These are phyloP conservation scores for Aspergillus biplanus DNA, from an alignment of 495 filamentous ascomycete species.

Conservation along the genomic window DNA sequence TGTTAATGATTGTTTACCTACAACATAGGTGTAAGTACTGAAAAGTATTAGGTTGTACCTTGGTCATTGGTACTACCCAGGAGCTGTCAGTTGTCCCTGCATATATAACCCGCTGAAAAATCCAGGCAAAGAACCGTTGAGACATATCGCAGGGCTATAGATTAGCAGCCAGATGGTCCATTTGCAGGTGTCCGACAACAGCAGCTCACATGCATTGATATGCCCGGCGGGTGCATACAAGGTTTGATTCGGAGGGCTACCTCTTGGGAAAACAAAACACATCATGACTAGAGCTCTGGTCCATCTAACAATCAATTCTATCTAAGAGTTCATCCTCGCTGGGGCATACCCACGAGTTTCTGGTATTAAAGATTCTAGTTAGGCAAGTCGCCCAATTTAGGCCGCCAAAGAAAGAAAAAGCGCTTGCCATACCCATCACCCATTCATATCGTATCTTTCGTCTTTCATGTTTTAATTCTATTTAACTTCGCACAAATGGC, in stretches of 20 bases:
- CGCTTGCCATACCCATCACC: slow-evolving; percentile 21
- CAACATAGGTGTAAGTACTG: too few relatives aligned
- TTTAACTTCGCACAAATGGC: slow-evolving; percentile 2
- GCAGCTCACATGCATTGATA: too few relatives aligned
- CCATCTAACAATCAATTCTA: not conserved
- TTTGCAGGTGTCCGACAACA: too few relatives aligned
- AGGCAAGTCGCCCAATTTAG: not conserved
- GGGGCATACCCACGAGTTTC: not conserved
- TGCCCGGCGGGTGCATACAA: not conserved
- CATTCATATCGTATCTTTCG: slow-evolving; percentile 20
- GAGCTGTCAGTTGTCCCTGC: too few relatives aligned
- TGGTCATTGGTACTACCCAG: too few relatives aligned
- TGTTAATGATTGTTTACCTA: too few relatives aligned
- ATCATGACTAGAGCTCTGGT: not conserved
- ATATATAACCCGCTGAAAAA: too few relatives aligned
- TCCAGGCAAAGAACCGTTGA: too few relatives aligned
- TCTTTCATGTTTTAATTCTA: slow-evolving; percentile 15
- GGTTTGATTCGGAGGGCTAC: not conserved
- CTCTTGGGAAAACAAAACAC: not conserved
- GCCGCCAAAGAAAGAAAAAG: slow-evolving; percentile 9
- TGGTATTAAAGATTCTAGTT: slow-evolving; percentile 21
- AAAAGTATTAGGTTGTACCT: too few relatives aligned
- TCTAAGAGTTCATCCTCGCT: not conserved
- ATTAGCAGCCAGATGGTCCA: too few relatives aligned
- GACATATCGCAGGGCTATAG: too few relatives aligned